phyloP scores from a whole-genome alignment of 1,284 basidiomycete species.

The Ustilago sp. region DNA sequence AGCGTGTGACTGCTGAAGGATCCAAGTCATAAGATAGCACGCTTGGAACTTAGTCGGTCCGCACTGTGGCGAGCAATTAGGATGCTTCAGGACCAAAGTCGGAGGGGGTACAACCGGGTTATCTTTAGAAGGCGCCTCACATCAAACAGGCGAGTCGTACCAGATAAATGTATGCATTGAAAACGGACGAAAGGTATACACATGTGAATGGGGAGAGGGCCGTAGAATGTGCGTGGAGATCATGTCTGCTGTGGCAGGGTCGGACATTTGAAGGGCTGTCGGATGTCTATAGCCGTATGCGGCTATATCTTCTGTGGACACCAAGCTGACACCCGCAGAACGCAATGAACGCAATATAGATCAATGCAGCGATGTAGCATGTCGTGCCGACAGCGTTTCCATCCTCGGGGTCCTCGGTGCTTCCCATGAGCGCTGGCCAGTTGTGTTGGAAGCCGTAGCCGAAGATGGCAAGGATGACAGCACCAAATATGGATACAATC shows the following conservation, averaged over 20 bases:
- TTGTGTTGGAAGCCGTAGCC: conserved; percentile 63
- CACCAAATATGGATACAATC: conserved; percentile 73
- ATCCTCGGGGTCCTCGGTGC: conserved; percentile 71
- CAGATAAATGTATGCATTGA: not conserved
- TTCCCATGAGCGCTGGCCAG: conserved; percentile 73
- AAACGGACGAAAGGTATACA: not conserved
- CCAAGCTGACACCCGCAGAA: conserved; percentile 73
- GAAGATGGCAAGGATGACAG: conserved; percentile 72
- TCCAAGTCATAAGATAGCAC: too few species aligned
- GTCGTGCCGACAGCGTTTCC: conserved; percentile 71
- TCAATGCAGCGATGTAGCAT: conserved; percentile 72
- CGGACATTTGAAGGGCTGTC: not conserved
- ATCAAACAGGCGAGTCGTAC: not conserved
- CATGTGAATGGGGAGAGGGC: not conserved
- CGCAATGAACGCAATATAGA: conserved; percentile 72
- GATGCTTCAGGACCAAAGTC: too few species aligned
- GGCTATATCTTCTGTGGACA: conserved; percentile 61
- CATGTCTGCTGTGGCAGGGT: not conserved
- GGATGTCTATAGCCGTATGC: conserved; percentile 54
- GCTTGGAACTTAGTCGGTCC: too few species aligned
- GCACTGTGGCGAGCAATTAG: too few species aligned
- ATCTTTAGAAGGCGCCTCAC: not conserved
- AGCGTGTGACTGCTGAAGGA: too few species aligned
- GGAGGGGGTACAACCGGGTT: too few species aligned
- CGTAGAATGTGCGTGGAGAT: not conserved